phyloP scores from a whole-genome alignment of 768 basidiomycete genomes.

The Paxillus ammoniavirescens region DNA sequence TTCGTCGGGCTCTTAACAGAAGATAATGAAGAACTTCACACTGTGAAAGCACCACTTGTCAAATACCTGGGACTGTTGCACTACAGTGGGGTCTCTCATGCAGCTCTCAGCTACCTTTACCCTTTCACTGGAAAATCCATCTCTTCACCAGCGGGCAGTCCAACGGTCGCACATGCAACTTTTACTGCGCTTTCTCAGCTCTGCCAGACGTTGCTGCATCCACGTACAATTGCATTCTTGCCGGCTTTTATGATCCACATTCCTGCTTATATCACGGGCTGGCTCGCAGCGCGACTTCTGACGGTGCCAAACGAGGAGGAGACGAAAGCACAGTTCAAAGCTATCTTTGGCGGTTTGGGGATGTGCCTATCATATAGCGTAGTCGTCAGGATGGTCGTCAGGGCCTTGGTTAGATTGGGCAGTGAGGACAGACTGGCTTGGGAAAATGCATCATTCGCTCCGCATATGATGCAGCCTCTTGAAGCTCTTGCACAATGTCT shows the following conservation, averaged over 20 bases:
- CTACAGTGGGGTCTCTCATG: slow-evolving; percentile 50
- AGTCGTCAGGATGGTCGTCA: neutral
- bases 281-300: slow-evolving; percentile 42
- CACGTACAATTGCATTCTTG: slow-evolving; percentile 38
- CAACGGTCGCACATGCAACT: slow-evolving; percentile 31
- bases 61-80: slow-evolving; percentile 57
- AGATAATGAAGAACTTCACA: slow-evolving; percentile 11
- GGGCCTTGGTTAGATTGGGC: neutral
- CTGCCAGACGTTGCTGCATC: slow-evolving; percentile 40
- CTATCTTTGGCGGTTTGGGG: slow-evolving; percentile 49
- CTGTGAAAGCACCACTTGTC: slow-evolving; percentile 45
- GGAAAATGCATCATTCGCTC: neutral
- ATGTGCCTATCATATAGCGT: slow-evolving; percentile 19
- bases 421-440: neutral
- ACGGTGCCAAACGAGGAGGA: slow-evolving; percentile 57
- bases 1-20: slow-evolving; percentile 21
- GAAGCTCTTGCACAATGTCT: neutral
- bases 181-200: slow-evolving; percentile 35
- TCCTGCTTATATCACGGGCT: slow-evolving; percentile 56
- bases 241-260: slow-evolving; percentile 51
- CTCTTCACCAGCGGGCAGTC: slow-evolving; percentile 8
- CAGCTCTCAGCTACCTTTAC: slow-evolving; percentile 42
- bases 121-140: slow-evolving; percentile 33
- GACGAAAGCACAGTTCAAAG: slow-evolving; percentile 68
- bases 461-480: neutral